These are phyloP conservation scores for Candida glucosophila DNA, from an alignment of 1,139 yeast genomes.

Conservation along the genomic window DNA sequence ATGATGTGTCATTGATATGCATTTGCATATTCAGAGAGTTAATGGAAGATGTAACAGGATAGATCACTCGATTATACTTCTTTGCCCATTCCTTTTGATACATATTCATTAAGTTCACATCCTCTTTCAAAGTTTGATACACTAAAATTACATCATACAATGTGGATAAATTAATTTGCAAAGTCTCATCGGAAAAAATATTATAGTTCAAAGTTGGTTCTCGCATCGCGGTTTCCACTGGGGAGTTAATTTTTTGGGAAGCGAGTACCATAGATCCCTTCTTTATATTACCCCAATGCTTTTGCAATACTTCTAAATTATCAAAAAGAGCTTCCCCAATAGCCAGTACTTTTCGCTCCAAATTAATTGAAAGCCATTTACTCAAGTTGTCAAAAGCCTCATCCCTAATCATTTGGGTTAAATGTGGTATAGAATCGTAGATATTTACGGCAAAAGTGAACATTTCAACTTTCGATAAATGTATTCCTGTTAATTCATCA, in stretches of 20 bases:
- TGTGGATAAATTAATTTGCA: constrained; percentile 54
- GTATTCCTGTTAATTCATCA: constrained; percentile 62
- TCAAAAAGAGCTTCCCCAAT: constrained; percentile 55
- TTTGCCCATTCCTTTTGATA: constrained; percentile 68
- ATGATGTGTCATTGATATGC: constrained; percentile 12
- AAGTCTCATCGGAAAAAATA: constrained; percentile 34
- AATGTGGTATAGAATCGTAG: constrained; percentile 67
- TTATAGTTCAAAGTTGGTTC: constrained; percentile 41
- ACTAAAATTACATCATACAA: constrained; percentile 80
- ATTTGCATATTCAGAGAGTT: constrained; percentile 7
- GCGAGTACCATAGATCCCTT: constrained; percentile 31
- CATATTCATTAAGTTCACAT: constrained; percentile 48
- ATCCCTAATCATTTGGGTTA: constrained; percentile 67
- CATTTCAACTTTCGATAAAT: constrained; percentile 60
- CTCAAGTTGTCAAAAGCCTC: constrained; percentile 70
- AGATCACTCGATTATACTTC: constrained; percentile 64
- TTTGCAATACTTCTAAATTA: constrained; percentile 46
- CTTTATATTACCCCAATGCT: constrained; percentile 44
- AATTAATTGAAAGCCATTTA: constrained; percentile 57
- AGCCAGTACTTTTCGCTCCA: constrained; percentile 52
- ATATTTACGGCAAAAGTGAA: constrained; percentile 71
- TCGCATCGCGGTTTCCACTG: constrained; percentile 71
- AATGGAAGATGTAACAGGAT: constrained; percentile 44
- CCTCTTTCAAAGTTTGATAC: constrained; percentile 63
- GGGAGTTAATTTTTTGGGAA: constrained; percentile 70